phyloP scores from a whole-genome alignment of 768 basidiomycete genomes.

The Auricularia cornea region DNA sequence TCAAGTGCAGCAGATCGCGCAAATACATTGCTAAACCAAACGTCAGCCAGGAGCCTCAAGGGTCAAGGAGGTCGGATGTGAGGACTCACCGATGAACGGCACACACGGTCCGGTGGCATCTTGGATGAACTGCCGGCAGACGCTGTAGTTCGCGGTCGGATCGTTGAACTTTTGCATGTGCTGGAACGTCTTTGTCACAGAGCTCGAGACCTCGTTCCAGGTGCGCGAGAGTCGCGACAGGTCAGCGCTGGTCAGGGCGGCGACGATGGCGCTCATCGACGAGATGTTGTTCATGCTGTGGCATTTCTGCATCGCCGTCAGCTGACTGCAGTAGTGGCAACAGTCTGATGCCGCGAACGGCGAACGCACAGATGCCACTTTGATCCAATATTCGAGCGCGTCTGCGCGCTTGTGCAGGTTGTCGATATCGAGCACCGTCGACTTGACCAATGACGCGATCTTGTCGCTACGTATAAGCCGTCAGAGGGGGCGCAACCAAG shows the following conservation, averaged over 20 bases:
- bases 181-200: background rate
- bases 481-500: too few relatives aligned
- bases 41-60: background rate
- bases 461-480: conserved; percentile 60
- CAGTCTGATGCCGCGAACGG: background rate
- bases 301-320: conserved; percentile 46
- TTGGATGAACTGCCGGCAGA: conserved; percentile 44
- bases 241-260: conserved; percentile 43
- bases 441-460: conserved; percentile 60
- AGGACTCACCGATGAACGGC: conserved; percentile 42
- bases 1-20: conserved; percentile 47
- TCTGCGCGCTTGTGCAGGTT: conserved; percentile 45
- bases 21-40: conserved; percentile 36
- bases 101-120: conserved; percentile 39
- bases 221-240: background rate
- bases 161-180: conserved; percentile 45
- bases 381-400: conserved; percentile 66
- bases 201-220: conserved; percentile 1
- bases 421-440: conserved; percentile 47
- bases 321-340: background rate
- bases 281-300: conserved; percentile 54
- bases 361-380: conserved; percentile 61
- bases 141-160: conserved; percentile 47
- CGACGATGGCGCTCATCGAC: conserved; percentile 59
- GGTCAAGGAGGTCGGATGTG: background rate